phyloP scores from a whole-genome alignment of 768 basidiomycete genomes.

The Boletus tomentosulus region DNA sequence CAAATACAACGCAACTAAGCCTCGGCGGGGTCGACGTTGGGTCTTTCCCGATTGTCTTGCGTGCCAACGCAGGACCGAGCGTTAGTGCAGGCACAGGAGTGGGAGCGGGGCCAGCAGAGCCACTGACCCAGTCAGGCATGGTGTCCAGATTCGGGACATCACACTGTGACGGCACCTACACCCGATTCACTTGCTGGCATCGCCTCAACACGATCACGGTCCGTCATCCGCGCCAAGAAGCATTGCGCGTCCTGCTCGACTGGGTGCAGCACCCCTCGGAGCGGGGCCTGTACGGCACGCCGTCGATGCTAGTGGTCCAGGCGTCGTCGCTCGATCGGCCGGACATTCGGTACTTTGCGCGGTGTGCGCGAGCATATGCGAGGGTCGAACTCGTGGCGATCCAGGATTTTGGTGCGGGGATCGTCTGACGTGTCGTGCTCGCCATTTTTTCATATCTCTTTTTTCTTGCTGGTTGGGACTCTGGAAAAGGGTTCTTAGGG shows the following conservation, averaged over 20 bases:
- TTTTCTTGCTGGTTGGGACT: background rate
- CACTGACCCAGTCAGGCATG: conserved; percentile 1
- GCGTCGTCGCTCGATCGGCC: conserved; percentile 6
- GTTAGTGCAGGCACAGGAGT: background rate
- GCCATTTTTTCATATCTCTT: background rate
- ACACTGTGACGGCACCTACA: conserved; percentile 2
- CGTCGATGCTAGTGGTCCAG: conserved; percentile 18
- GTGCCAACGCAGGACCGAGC: conserved; percentile 2
- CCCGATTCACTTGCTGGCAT: conserved; percentile 15
- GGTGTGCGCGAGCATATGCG: conserved; percentile 7
- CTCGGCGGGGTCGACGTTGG: conserved; percentile 28
- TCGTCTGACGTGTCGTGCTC: background rate
- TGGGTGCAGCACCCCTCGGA: conserved; percentile 17
- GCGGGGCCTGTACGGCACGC: background rate
- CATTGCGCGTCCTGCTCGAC: conserved; percentile 16
- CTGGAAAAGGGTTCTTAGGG: background rate
- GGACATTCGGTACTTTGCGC: conserved; percentile 17
- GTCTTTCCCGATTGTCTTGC: conserved; percentile 17
- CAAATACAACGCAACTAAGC: conserved; percentile 14
- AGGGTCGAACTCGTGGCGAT: conserved; percentile 13
- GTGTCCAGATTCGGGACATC: background rate
- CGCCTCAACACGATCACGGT: conserved; percentile 18
- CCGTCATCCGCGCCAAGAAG: conserved; percentile 21
- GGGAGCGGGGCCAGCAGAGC: background rate
- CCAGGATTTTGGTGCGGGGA: background rate